Conservation (phyloP, 148 eudicot species). For the Drosera capensis region DNA sequence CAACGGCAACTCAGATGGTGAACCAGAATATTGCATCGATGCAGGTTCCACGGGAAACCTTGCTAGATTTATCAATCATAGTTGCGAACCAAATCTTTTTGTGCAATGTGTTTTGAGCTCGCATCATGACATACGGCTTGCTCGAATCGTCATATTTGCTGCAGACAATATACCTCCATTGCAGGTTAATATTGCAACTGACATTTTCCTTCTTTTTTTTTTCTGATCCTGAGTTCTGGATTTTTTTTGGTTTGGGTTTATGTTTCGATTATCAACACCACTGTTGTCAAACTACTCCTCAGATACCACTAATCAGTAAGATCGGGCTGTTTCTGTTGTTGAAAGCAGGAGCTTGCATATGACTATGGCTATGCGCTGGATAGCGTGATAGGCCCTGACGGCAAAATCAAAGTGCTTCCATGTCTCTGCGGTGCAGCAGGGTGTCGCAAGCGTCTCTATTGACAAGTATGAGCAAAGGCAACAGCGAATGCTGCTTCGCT, state of each 20-base stretch:
- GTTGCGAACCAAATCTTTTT: constrained; percentile 73
- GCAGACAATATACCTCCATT: constrained; percentile 66
- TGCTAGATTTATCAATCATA: constrained; percentile 70
- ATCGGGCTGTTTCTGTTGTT: background rate
- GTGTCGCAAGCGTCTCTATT: constrained; percentile 59
- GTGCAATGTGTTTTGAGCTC: constrained; percentile 61
- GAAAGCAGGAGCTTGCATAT: constrained; percentile 56
- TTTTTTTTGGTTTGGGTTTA: too few species aligned
- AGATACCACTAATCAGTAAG: background rate
- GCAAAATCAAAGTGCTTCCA: constrained; percentile 26
- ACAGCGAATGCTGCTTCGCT: too few species aligned
- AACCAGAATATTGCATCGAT: constrained; percentile 59
- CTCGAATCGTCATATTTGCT: constrained; percentile 59
- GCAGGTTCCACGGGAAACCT: constrained; percentile 52
- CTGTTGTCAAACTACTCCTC: too few species aligned
- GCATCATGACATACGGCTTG: constrained; percentile 48
- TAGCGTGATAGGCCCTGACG: constrained; percentile 61
- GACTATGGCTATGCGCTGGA: constrained; percentile 67
- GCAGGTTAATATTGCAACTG: constrained; percentile 27
- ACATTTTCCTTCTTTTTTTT: too few species aligned
- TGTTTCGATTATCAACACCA: too few species aligned
- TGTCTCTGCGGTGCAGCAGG: constrained; percentile 57
- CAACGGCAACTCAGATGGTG: constrained; percentile 21
- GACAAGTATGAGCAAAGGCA: too few species aligned
- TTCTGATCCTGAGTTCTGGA: too few species aligned